A percentile compares a stretch with the other conserved stretches of the same genome.
Conservation (phyloP, 1,139 yeast species). For the Pichia sp. region DNA sequence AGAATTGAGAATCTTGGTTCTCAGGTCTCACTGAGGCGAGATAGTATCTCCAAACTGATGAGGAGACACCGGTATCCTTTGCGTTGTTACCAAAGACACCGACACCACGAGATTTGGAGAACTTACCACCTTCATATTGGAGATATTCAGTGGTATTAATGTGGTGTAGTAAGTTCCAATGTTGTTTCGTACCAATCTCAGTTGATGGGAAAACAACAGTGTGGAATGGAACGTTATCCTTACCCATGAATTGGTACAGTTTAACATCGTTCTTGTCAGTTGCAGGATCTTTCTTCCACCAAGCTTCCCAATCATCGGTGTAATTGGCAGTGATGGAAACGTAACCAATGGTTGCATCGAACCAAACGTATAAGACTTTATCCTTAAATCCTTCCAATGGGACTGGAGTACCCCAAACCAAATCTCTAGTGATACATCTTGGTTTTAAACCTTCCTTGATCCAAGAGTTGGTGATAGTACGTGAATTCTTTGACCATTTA, state of each 20-base stretch:
- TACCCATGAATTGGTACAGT: slow-evolving; percentile 97
- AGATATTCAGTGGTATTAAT: slow-evolving; percentile 91
- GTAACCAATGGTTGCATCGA: slow-evolving; percentile 96
- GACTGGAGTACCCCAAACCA: slow-evolving; percentile 98
- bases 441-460: slow-evolving; percentile 88
- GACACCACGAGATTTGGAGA: slow-evolving; percentile 91
- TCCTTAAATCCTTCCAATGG: slow-evolving; percentile 77
- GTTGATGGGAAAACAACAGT: slow-evolving; percentile 96
- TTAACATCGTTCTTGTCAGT: slow-evolving; percentile 44
- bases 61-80: slow-evolving; percentile 79
- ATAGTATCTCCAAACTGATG: slow-evolving; percentile 98
- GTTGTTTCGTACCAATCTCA: slow-evolving; percentile 77
- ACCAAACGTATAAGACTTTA: slow-evolving; percentile 96
- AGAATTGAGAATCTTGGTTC: slow-evolving; percentile 89
- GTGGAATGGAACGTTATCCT: slow-evolving; percentile 98
- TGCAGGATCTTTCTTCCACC: slow-evolving; percentile 70
- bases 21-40: slow-evolving; percentile 92
- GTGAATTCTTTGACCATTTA: slow-evolving; percentile 87
- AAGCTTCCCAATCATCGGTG: slow-evolving; percentile 78
- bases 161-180: slow-evolving; percentile 90
- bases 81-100: slow-evolving; percentile 99
- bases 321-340: slow-evolving; percentile 94
- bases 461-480: slow-evolving; percentile 86
- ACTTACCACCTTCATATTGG: slow-evolving; percentile 97
- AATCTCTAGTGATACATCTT: slow-evolving; percentile 94